Base-by-base conservation (phyloP, 164 flowering plant genomes). In the Nymphaea thermarum region DNA sequence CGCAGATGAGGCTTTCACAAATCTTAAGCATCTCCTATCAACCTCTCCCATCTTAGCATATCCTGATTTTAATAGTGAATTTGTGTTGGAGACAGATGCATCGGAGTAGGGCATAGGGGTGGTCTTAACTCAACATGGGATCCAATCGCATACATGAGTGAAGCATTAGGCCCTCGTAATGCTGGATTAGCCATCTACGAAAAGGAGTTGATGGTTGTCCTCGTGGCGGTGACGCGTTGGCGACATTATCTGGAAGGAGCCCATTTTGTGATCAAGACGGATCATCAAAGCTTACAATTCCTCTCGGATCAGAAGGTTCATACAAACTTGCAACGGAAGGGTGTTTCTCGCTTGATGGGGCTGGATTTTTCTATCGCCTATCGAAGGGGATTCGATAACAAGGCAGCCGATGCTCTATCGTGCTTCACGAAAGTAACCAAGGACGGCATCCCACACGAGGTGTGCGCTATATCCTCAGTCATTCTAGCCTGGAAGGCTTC, bases 271-370 rank as follows among this genome's bases (percentile, higher is more conserved):
- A 66, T 53, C 12, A 47, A 53, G 12, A 66, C 42, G 5, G 44
- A 66, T 11, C 68, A 66, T 66, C 42, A 66, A 5, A 66, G 60
- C 53, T 25, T 66, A 25, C 47, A 66, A 66, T 66, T 43, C 61
- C 36, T 66, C 14, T 18, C 53, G 42, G 61, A 53, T 3, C 60
- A 53, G 16, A 2, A 4, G 7, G 61, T 18, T 14, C 14, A 6
- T 4, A 53, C 60, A 5, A 6, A 8, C 36, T 12, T 2, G 14
- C 36, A 53, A 11, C 60, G 47, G 18, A 51, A 66, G 53, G n/a
- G 42, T 60, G 60, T 14, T 6, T 43, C 17, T 10, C 47, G 53
- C 47, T 61, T 66, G 14, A 66, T 36, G 43, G 61, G 68, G 60
- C 53, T 43, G 47, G 60, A 66, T 64, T 66, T 18, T 2, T 8